Conservation (phyloP, 2,329 filamentous ascomycete species). For the Aureobasidium subglaciale region DNA sequence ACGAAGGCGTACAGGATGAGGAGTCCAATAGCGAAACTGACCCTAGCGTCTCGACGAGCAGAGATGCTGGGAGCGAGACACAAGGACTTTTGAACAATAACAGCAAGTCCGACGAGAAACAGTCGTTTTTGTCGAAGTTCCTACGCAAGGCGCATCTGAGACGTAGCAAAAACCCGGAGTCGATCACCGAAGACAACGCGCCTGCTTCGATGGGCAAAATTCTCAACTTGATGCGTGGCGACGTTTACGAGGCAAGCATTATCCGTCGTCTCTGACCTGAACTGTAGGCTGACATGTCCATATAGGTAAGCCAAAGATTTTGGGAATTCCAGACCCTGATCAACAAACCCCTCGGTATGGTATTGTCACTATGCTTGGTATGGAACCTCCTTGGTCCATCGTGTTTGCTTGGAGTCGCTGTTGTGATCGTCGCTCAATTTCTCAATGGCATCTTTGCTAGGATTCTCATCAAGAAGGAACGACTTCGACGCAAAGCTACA, state of each 20-base stretch:
- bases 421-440: conserved; percentile 59
- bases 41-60: conserved; percentile 16
- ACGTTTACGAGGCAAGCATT: conserved; percentile 51
- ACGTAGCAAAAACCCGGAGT: not conserved
- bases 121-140: not conserved
- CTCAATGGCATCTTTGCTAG: conserved; percentile 63
- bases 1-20: conserved; percentile 23
- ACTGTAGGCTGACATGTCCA: not conserved
- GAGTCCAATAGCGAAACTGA: conserved; percentile 18
- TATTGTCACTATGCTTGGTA: conserved; percentile 66
- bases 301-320: conserved; percentile 54
- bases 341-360: conserved; percentile 67
- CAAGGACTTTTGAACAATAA: conserved; percentile 17
- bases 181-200: conserved; percentile 32
- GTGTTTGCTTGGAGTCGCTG: conserved; percentile 64
- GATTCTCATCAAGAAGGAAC: conserved; percentile 61
- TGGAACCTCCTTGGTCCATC: conserved; percentile 75
- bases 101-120: conserved; percentile 20
- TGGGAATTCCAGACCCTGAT: conserved; percentile 80
- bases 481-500: conserved; percentile 62
- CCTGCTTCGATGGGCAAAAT: conserved; percentile 85
- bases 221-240: conserved; percentile 73
- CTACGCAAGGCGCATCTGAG: not conserved
- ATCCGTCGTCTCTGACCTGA: not conserved
- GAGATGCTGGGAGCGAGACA: not conserved